Conservation (phyloP, 805 yeast species). For the Metschnikowia noctiluminum region DNA sequence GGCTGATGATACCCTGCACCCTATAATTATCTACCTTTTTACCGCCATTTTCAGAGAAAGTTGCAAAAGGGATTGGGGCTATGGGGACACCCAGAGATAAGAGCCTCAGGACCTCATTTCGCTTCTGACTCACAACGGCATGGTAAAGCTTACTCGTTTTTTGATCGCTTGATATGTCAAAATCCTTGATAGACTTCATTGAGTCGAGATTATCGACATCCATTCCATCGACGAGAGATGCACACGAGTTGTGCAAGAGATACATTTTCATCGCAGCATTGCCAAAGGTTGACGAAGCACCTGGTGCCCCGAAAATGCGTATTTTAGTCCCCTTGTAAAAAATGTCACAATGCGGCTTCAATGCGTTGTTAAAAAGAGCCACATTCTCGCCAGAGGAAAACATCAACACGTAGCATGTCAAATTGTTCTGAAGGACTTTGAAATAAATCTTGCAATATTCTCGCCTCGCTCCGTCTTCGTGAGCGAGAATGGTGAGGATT, state of each 20-base stretch:
- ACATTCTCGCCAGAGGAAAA: conserved; percentile 20
- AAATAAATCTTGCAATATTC: conserved; percentile 31
- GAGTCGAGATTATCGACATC: conserved; percentile 3
- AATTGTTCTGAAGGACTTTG: conserved; percentile 25
- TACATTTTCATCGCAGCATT: conserved; percentile 26
- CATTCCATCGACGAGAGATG: conserved; percentile 23
- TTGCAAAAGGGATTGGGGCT: conserved; percentile 28
- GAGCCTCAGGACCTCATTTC: conserved; percentile 18
- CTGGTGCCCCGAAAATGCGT: conserved; percentile 31
- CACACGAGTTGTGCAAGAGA: conserved; percentile 19
- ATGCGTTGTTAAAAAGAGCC: conserved; percentile 26
- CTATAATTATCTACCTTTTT: conserved; percentile 21
- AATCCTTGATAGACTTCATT: conserved; percentile 9
- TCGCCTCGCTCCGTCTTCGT: conserved; percentile 13
- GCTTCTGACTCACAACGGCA: conserved; percentile 22
- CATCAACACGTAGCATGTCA: conserved; percentile 28
- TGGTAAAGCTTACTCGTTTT: conserved; percentile 13
- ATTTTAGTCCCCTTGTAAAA: conserved; percentile 26
- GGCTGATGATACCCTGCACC: conserved; percentile 23
- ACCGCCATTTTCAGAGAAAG: conserved; percentile 27
- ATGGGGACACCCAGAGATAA: conserved; percentile 19
- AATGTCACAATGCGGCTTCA: conserved; percentile 30
- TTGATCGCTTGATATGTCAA: conserved; percentile 7
- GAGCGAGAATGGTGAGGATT: conserved; percentile 21
- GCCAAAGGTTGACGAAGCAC: conserved; percentile 34